Evolutionary conservation across 2,329 filamentous ascomycete species (phyloP).

Genomic region (Stylonectria norvegica): DNA sequence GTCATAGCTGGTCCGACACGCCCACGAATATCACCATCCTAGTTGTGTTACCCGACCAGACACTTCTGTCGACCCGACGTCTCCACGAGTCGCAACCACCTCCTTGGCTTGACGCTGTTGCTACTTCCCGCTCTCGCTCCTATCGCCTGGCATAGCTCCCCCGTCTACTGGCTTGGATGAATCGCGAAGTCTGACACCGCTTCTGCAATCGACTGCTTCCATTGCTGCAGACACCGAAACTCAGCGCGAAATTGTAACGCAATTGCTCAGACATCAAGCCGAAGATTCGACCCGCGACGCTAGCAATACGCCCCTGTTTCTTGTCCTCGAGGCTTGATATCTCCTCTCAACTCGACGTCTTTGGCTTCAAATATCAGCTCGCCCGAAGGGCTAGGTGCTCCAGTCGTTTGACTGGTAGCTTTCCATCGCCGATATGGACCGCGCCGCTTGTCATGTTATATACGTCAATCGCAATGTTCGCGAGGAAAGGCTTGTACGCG

Average conservation of each 20-base stretch:
- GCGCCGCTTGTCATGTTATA: conserved; percentile 55
- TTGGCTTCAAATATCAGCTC: conserved; percentile 19
- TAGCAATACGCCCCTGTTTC: conserved; percentile 6
- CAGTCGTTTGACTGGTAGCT: conserved; percentile 61
- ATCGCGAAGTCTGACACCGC: neutral
- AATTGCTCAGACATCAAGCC: neutral
- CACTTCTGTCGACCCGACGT: conserved; percentile 12
- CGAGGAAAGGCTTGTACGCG: conserved; percentile 43
- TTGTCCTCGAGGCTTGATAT: conserved; percentile 14
- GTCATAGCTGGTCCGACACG: conserved; percentile 15
- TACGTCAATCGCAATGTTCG: conserved; percentile 56
- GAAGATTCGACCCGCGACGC: neutral
- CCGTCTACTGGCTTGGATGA: too few species aligned
- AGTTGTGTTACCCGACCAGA: conserved; percentile 3
- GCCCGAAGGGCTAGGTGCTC: conserved; percentile 51
- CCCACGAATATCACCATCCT: conserved; percentile 15
- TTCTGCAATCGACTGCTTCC: neutral
- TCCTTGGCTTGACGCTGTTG: too few species aligned
- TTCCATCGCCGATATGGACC: conserved; percentile 55
- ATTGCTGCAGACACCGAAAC: neutral
- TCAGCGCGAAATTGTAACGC: neutral
- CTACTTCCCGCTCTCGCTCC: too few species aligned
- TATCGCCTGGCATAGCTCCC: too few species aligned
- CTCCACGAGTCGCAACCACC: conserved; percentile 3
- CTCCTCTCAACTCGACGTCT: conserved; percentile 9